These are phyloP conservation scores for Coix lacrymajobi DNA, from an alignment of 176 grass and related monocot species.

Conservation along the genomic window DNA sequence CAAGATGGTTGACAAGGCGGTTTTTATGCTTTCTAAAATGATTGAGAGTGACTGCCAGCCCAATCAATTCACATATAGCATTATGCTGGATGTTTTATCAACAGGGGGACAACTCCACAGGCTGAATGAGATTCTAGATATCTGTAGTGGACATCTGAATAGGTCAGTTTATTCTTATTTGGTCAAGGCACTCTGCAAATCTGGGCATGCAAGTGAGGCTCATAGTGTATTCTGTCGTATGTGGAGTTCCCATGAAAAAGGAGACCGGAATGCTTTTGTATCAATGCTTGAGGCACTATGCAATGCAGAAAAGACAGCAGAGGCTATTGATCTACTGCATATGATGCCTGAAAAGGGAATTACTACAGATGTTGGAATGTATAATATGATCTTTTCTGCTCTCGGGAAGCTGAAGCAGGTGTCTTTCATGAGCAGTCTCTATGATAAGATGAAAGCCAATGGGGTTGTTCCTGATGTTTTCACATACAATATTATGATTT, in stretches of 20 bases:
- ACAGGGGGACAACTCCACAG: conserved; percentile 60
- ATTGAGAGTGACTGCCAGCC: conserved; percentile 52
- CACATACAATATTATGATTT: conserved; percentile 96
- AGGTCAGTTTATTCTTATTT: conserved; percentile 70
- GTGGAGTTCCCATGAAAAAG: conserved; percentile 77
- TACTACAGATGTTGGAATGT: conserved; percentile 64
- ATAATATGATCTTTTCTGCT: conserved; percentile 89
- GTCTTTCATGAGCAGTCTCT: conserved; percentile 53
- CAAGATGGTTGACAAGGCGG: conserved; percentile 66
- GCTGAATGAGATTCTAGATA: conserved; percentile 68
- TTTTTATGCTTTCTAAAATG: conserved; percentile 94
- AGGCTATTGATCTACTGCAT: conserved; percentile 78
- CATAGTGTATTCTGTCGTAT: conserved; percentile 85
- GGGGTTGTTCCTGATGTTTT: conserved; percentile 79
- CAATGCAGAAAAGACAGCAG: conserved; percentile 73
- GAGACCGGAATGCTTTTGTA: conserved; percentile 68
- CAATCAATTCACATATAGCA: conserved; percentile 86
- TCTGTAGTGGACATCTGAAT: conserved; percentile 54
- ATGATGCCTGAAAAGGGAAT: conserved; percentile 90
- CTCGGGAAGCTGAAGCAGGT: conserved; percentile 89
- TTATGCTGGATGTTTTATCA: conserved; percentile 60
- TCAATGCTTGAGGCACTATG: conserved; percentile 93
- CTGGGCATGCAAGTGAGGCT: conserved; percentile 78
- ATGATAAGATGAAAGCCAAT: conserved; percentile 74
- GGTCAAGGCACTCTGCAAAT: conserved; percentile 78